A percentile compares a stretch with the other conserved stretches of the same genome.
These are phyloP conservation scores for Sugiyamaella smithiae DNA, from an alignment of 805 yeast species.

Conservation along the genomic window DNA sequence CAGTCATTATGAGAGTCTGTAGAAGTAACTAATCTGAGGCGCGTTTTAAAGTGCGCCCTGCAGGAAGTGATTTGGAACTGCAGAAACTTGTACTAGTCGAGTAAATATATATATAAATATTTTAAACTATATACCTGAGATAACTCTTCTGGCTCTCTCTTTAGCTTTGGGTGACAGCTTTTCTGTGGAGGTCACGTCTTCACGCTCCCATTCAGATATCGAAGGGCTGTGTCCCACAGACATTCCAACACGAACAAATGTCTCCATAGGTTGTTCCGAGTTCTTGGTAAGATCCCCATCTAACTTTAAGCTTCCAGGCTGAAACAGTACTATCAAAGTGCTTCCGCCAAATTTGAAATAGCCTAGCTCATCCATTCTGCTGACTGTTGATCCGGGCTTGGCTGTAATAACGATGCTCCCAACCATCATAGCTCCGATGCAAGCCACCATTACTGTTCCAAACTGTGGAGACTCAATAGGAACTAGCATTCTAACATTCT, in stretches of 20 bases:
- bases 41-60: background rate
- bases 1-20: too few relatives aligned
- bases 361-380: constrained; percentile 82
- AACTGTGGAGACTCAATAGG: constrained; percentile 75
- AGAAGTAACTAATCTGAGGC: background rate
- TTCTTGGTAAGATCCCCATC: constrained; percentile 74
- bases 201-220: constrained; percentile 48
- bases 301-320: constrained; percentile 42
- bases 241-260: constrained; percentile 86
- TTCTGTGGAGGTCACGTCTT: constrained; percentile 29
- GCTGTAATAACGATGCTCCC: constrained; percentile 81
- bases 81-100: too few relatives aligned
- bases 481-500: constrained; percentile 74
- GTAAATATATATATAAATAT: background rate
- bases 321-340: constrained; percentile 69
- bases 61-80: too few relatives aligned
- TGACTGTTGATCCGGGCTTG: constrained; percentile 53
- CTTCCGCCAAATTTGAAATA: constrained; percentile 97
- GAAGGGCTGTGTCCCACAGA: constrained; percentile 74
- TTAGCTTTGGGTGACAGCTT: constrained; percentile 11
- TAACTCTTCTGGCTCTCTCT: constrained; percentile 14
- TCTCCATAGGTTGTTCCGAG: constrained; percentile 69
- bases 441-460: constrained; percentile 72
- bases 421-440: constrained; percentile 99
- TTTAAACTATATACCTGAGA: constrained; percentile 9